Base-by-base conservation (phyloP, 192 early-diverging fungal species). In the Podila clonocystis region DNA sequence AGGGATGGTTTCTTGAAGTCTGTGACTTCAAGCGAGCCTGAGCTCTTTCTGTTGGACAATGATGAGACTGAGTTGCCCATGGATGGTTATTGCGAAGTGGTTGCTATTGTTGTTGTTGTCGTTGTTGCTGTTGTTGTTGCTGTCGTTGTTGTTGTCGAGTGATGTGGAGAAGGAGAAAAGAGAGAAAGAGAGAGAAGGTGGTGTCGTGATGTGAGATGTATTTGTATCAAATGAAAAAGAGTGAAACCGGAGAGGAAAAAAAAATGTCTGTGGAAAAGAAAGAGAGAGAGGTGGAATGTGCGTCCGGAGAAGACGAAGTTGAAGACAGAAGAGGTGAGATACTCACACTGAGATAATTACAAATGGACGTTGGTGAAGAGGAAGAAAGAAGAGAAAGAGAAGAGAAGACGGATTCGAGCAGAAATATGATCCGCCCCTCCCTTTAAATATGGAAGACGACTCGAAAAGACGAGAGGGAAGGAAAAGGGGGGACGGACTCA, bases 11-110 rank as follows among this genome's bases (percentile, higher is more conserved):
- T 80, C 63, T 70, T 77, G 31, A 19, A 22, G 19, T 41, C 38
- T 20, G 58, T 15, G 31, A 59, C 20, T 4, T 65, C 67, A 17
- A 65, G 62, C 29, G 57, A 58, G 50, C 34, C 30, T 22, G 63
- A 9, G 64, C 26, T 34, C 59, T 74, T 74, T 26, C 34, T 74
- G 58, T 45, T 50, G 30, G 68, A 70, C 24, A 77, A 45, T 1
- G 68, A 52, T 0, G 75, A 77, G 22, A 62, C 63, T 34, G 75
- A 55, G 48, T 70, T 70, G 8, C 75, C 75, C 75, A 77, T 77
- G 64, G 58, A 45, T 45, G 41, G 41, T 45, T 45, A 45, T 45
- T 45, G 41, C 41, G 15, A 45, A 15, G 41, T 45, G 0, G 41
- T 15, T 13, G 41, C 3, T 45, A 15, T 45, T 45, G 11, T 45